Base-by-base conservation (phyloP, 306 rosid species). In the Arachis stenosperma region DNA sequence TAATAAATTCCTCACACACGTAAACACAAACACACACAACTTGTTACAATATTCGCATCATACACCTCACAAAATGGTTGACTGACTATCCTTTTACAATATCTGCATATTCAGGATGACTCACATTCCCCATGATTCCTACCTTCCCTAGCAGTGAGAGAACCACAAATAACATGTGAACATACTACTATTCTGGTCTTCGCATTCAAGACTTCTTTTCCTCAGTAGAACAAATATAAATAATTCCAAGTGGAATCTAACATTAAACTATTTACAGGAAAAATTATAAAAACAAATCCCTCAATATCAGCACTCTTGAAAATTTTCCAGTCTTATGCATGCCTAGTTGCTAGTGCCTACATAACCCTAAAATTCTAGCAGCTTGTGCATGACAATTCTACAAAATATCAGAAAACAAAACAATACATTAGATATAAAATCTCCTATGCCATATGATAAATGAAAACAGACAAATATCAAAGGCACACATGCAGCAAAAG, bases 401-500 rank as follows among this genome's bases (percentile, higher is more conserved):
- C 52, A 69, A 48, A 52, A 55, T 70, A 70, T 7, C 6, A n/a
- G 36, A 29, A 8, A 54, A n/a, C 39, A 0, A 60, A 9, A 51
- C 5, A 22, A 55, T 9, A 39, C 12, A 63, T 15, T 48, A 46
- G 40, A 77, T 5, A 44, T 7, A 44, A 75, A 77, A 52, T 22
- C 62, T 42, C 27, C 56, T 40, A 37, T 50, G 57, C 61, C 73
- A 14, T 30, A 53, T 48, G 60, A 43, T 54, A 53, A 54, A 43
- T 12, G 40, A 59, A 36, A 59, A 43, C 55, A 40, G 12, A 72
- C 29, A 65, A 66, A 59, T 61, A 75, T 47, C 63, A 67, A 6
- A 69, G 36, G 65, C 41, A 61, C 71, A 64, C 9, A 80, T 55
- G 51, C 6, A 15, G 60, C 58, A 58, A 61, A 53, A 75, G 76